Conservation (phyloP, 805 yeast genomes). For the Naumovozyma baii region DNA sequence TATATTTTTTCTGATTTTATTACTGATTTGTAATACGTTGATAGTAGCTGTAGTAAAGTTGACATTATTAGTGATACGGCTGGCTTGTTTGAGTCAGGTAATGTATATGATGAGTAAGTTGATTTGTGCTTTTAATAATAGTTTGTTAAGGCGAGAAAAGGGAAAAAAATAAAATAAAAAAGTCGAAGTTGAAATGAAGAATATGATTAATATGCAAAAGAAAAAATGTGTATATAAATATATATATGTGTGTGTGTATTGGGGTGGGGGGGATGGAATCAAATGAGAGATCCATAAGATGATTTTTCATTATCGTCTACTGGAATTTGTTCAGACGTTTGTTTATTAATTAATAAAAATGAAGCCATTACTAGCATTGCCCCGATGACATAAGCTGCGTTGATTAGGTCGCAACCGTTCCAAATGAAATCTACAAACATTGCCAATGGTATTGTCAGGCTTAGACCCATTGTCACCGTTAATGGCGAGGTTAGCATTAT, state of each 20-base stretch:
- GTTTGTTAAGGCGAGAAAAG: not conserved
- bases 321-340: slow-evolving; percentile 13
- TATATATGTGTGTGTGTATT: slow-evolving; percentile 14
- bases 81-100: too few species aligned
- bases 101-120: too few species aligned
- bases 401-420: slow-evolving; percentile 37
- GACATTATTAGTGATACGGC: slow-evolving; percentile 14
- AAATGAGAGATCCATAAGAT: too few species aligned
- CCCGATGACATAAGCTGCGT: slow-evolving; percentile 49
- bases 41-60: slow-evolving; percentile 17
- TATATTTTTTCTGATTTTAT: slow-evolving; percentile 22
- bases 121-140: not conserved
- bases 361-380: slow-evolving; percentile 69
- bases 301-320: not conserved
- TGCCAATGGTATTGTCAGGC: slow-evolving; percentile 88
- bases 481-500: slow-evolving; percentile 83
- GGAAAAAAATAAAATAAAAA: not conserved
- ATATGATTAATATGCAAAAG: not conserved
- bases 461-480: slow-evolving; percentile 85
- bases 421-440: slow-evolving; percentile 79
- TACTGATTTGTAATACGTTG: slow-evolving; percentile 24
- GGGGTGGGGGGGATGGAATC: slow-evolving; percentile 19
- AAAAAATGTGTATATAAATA: not conserved
- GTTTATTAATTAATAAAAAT: slow-evolving; percentile 67
- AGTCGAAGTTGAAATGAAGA: too few species aligned